Conservation (phyloP, 495 filamentous ascomycete species). For the Neurospora africana region DNA sequence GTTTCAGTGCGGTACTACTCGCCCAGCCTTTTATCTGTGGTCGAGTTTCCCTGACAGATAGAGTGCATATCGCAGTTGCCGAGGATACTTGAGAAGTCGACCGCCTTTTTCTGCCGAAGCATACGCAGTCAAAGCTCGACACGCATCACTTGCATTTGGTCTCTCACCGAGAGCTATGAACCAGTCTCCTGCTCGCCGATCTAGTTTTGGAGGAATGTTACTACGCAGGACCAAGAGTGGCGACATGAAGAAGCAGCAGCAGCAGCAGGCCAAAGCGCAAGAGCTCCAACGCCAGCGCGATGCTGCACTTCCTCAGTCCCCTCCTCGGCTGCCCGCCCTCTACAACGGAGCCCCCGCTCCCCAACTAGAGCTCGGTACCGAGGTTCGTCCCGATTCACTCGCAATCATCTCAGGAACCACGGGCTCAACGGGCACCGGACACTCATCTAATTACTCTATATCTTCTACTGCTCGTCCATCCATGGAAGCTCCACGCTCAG, state of each 20-base stretch:
- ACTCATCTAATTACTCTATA: slow-evolving; percentile 17
- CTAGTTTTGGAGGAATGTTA: slow-evolving; percentile 49
- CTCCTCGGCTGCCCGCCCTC: slow-evolving; percentile 74
- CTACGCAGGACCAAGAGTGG: slow-evolving; percentile 75
- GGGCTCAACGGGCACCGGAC: slow-evolving; percentile 17
- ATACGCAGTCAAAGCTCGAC: not conserved
- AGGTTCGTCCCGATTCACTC: slow-evolving; percentile 54
- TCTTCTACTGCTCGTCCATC: slow-evolving; percentile 32
- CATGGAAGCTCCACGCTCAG: slow-evolving; percentile 31
- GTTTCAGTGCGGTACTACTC: not conserved
- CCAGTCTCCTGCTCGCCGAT: slow-evolving; percentile 34
- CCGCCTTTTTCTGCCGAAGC: not conserved
- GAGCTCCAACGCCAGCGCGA: slow-evolving; percentile 58
- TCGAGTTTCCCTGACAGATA: not conserved
- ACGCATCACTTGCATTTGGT: not conserved
- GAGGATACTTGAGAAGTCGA: not conserved
- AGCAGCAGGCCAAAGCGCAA: slow-evolving; percentile 45
- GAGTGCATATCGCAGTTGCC: not conserved
- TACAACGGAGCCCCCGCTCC: slow-evolving; percentile 48
- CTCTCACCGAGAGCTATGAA: slow-evolving; percentile 26
- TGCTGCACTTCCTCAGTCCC: slow-evolving; percentile 54
- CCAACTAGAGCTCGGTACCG: slow-evolving; percentile 55
- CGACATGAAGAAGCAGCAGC: slow-evolving; percentile 62
- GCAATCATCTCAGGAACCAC: slow-evolving; percentile 47
- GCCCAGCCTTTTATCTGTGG: not conserved